Evolutionary conservation across 495 filamentous ascomycete genomes (phyloP), one percentile per base, ranked within the genome.

Genomic region (Talaromyces ruber): DNA sequence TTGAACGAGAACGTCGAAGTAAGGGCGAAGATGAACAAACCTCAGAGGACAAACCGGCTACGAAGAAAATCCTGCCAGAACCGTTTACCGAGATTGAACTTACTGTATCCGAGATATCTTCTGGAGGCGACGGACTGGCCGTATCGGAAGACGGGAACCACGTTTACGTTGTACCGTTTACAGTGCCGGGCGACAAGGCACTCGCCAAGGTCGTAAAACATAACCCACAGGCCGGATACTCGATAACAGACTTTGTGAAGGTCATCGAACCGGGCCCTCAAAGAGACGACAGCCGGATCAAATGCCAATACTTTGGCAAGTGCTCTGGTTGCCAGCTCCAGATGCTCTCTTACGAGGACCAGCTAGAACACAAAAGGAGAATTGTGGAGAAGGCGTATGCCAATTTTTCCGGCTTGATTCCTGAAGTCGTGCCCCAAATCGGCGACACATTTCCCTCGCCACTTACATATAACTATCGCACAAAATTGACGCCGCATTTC

Each of bases 241-340:
- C 84, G 12, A 72, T 88, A 6, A 85, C 91, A 55, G 92, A 97
- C 71, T 91, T 97, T 63, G 58, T 98, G 66, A 85, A 84, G 22
- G 86, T 97, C 16, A 74, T 89, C 32, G 81, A 79, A 52, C 85
- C 94, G 0, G 91, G 91, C 0, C 82, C 85, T 1, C 76, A 87
- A 43, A 86, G 94, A 64, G 85, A 97, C 64, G 91, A 97, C 68
- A 80, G 76, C 51, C 80, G 85, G 2, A 81, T 96, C 66, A 74
- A 80, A 51, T 98, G 94, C 79, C 78, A 82, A 65, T 98, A 98
- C 76, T 98, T 98, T 68, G 74, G 81, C 32, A 83, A 79, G 58
- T 98, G 94, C 71, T 90, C 90, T 0, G 94, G 94, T 4, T 98
- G 94, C 68, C 95, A 98, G 76, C 90, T 97, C 70, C 94, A 98